These are phyloP conservation scores for Ascochyta rabiei DNA, from an alignment of 2,329 filamentous ascomycete genomes.

Conservation along the genomic window DNA sequence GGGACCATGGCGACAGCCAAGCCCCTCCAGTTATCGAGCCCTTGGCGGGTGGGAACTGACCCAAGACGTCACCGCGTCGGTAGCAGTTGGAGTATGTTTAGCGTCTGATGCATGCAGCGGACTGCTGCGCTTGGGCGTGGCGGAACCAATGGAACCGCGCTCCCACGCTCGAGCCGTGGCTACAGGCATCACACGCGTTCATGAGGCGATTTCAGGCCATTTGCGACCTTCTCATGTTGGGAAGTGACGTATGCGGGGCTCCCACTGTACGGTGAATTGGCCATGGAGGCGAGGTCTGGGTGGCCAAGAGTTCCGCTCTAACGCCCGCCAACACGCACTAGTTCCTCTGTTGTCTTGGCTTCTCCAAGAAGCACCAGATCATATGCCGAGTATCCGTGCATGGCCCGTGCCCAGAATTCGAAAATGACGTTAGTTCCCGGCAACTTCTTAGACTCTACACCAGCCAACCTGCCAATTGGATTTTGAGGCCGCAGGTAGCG, in stretches of 20 bases:
- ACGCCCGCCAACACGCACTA: constrained; percentile 21
- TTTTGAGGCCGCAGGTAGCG: constrained; percentile 2
- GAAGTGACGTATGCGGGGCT: constrained; percentile 23
- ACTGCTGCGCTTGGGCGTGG: constrained; percentile 2
- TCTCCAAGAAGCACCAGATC: not conserved
- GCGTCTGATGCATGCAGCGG: constrained; percentile 17
- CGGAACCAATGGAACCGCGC: constrained; percentile 9
- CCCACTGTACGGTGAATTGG: constrained; percentile 13
- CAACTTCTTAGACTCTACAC: constrained; percentile 17
- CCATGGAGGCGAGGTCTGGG: constrained; percentile 13
- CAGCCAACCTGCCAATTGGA: constrained; percentile 17
- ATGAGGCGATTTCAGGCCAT: not conserved
- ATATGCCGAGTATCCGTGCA: constrained; percentile 14
- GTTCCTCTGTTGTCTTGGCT: constrained; percentile 10
- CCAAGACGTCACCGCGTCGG: constrained; percentile 32
- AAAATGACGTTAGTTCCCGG: constrained; percentile 23
- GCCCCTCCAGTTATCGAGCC: constrained; percentile 29
- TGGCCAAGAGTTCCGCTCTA: constrained; percentile 37
- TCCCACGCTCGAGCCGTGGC: not conserved
- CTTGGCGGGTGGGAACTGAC: constrained; percentile 34
- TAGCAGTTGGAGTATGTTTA: constrained; percentile 28
- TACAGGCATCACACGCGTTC: not conserved
- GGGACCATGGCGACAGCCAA: constrained; percentile 37
- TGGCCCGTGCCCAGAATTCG: constrained; percentile 12
- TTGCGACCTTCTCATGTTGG: not conserved